Evolutionary conservation across 164 flowering plant genomes (phyloP).

Genomic region (Umbellularia californica): DNA sequence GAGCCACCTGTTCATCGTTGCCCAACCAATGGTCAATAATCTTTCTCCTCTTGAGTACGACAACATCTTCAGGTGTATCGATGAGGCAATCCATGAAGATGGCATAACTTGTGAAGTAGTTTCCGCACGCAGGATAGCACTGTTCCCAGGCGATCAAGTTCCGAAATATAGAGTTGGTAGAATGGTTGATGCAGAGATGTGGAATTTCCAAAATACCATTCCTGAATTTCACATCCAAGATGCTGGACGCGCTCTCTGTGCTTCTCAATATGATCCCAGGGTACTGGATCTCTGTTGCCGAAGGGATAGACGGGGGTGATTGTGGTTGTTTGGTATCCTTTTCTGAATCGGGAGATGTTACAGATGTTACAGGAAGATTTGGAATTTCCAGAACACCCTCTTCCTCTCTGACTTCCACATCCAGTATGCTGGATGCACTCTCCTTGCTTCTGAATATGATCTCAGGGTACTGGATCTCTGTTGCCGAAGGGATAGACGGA

Average conservation of each 20-base stretch:
- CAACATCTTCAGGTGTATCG: background rate
- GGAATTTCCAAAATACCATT: background rate
- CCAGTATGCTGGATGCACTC: background rate
- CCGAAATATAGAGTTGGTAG: background rate
- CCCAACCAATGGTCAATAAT: conserved; percentile 1
- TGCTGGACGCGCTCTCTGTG: too few species aligned
- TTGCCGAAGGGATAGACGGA: background rate
- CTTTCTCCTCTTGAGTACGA: background rate
- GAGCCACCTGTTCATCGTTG: background rate
- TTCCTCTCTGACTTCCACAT: background rate
- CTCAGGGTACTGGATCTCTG: background rate
- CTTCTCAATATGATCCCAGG: too few species aligned
- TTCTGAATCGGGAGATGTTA: too few species aligned
- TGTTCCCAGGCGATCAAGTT: conserved; percentile 1
- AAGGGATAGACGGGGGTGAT: too few species aligned
- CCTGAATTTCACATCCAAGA: too few species aligned
- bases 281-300: too few species aligned
- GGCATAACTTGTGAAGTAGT: background rate
- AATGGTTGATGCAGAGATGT: background rate
- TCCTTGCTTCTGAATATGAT: background rate
- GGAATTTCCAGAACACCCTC: background rate
- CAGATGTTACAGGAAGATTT: too few species aligned
- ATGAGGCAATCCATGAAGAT: conserved; percentile 1
- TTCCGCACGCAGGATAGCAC: background rate
- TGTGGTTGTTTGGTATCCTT: too few species aligned